Percentiles rank a stretch among this genome's conserved stretches.
Evolutionary conservation across 2,329 filamentous ascomycete species (phyloP).

Genomic region (Penicillium thymicola): DNA sequence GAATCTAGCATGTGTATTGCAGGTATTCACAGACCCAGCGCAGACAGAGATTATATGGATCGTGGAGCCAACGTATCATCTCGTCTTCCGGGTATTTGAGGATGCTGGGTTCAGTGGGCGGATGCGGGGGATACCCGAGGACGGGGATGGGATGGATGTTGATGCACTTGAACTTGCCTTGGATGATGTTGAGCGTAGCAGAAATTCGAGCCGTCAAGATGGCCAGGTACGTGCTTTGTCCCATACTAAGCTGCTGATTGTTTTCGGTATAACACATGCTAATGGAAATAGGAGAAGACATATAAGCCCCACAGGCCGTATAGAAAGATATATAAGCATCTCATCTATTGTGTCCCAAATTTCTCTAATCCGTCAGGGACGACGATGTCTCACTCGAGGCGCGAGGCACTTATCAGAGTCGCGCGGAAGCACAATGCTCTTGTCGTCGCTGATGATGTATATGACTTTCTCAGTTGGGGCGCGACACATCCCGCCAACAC

Average conservation of each 20-base stretch:
- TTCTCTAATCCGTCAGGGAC: slow-evolving; percentile 23
- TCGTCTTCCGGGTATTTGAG: slow-evolving; percentile 74
- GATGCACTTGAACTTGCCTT: slow-evolving; percentile 53
- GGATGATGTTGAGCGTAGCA: slow-evolving; percentile 41
- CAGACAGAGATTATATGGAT: slow-evolving; percentile 73
- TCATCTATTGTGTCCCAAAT: slow-evolving; percentile 22
- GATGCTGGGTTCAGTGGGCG: slow-evolving; percentile 68
- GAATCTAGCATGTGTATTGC: slow-evolving; percentile 69
- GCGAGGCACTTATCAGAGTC: slow-evolving; percentile 64
- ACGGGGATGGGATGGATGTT: slow-evolving; percentile 71
- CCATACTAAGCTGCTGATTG: no score
- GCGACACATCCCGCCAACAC: not conserved
- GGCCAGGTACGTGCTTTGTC: not conserved
- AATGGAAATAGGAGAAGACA: slow-evolving; percentile 32
- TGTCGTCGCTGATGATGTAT: slow-evolving; percentile 81
- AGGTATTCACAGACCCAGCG: slow-evolving; percentile 72
- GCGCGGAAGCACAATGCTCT: slow-evolving; percentile 74
- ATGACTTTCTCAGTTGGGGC: slow-evolving; percentile 78
- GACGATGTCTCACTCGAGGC: slow-evolving; percentile 38
- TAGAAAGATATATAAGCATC: slow-evolving; percentile 19
- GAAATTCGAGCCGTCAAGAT: not conserved
- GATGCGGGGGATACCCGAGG: slow-evolving; percentile 68
- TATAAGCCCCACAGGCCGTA: slow-evolving; percentile 9
- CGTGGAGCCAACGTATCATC: slow-evolving; percentile 73
- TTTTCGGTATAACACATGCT: slow-evolving; percentile 46